phyloP scores from a whole-genome alignment of 805 yeast species.

The Hanseniaspora meyeri region DNA sequence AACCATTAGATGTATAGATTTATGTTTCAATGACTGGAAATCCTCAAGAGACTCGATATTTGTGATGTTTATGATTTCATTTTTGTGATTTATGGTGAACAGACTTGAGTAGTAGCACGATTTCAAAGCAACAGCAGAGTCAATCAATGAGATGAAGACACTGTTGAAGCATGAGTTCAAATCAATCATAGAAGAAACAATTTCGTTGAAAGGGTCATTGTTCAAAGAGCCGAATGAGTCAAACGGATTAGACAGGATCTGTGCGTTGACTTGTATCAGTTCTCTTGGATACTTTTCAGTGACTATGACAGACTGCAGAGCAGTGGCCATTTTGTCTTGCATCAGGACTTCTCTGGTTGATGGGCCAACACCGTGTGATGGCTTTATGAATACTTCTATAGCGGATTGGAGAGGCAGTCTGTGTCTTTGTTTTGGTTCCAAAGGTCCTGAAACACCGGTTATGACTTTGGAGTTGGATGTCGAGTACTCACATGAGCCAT shows the following conservation, averaged over 20 bases:
- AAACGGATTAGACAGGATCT: slow-evolving; percentile 37
- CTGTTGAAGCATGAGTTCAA: slow-evolving; percentile 63
- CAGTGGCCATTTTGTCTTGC: slow-evolving; percentile 55
- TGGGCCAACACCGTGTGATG: slow-evolving; percentile 57
- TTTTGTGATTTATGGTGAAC: slow-evolving; percentile 23
- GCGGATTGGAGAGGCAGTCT: slow-evolving; percentile 71
- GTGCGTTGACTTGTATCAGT: slow-evolving; percentile 55
- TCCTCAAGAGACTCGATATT: slow-evolving; percentile 17
- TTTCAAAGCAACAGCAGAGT: slow-evolving; percentile 62
- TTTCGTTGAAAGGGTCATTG: slow-evolving; percentile 21
- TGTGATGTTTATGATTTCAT: slow-evolving; percentile 36
- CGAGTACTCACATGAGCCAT: slow-evolving; percentile 61
- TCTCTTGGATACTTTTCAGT: slow-evolving; percentile 67
- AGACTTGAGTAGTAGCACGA: slow-evolving; percentile 50
- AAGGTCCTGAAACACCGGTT: slow-evolving; percentile 79
- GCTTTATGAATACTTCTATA: slow-evolving; percentile 66
- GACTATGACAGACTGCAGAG: slow-evolving; percentile 48
- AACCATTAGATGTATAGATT: slow-evolving; percentile 56
- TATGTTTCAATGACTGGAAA: slow-evolving; percentile 31
- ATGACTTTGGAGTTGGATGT: slow-evolving; percentile 46
- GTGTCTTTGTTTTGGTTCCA: slow-evolving; percentile 71
- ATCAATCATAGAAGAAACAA: slow-evolving; percentile 35
- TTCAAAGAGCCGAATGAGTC: slow-evolving; percentile 25
- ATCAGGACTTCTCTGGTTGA: slow-evolving; percentile 61
- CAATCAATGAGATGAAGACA: slow-evolving; percentile 58